Base-by-base conservation (phyloP, 805 yeast species). In the Candida succiphila region DNA sequence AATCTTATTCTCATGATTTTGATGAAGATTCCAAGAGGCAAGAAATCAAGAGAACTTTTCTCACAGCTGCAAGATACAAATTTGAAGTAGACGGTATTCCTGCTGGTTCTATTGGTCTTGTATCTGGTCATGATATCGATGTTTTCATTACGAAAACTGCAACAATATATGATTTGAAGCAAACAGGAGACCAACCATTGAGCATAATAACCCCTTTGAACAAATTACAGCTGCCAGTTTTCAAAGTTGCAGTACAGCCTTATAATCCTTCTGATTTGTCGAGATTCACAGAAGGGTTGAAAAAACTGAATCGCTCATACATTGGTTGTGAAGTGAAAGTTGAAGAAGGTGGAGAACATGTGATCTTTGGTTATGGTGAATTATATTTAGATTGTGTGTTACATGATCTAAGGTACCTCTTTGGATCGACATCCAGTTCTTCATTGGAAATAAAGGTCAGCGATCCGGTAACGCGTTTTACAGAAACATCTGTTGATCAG, bases 261-360 rank as follows among this genome's bases (percentile, higher is more conserved):
- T 64, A 69, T 13, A 65, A 70, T 19, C 95, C 96, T 0, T 68
- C 83, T 0, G 94, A 88, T 36, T 57, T 83, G 14, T 89, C 94
- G 0, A 69, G 69, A 38, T 60, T 92, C 43, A 60, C 78, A 12
- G 76, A 72, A n/a, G 88, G 86, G 0, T 58, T 92, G 31, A 65
- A 80, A 37, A 70, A 65, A 36, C 58, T 83, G 20, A 69, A 69
- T 44, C 72, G 69, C 42, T 61, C 78, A 1, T 88, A 84, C 48
- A 67, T 80, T 8, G 79, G 87, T 4, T 64, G 76, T 25, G 67
- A 67, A 16, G 61, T 83, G n/a, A 74, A 69, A 41, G 85, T 81
- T 1, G 95, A 86, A 51, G 94, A 84, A 43, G 80, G 88, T 33
- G 96, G 96, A 2, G 96, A 87, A 45, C 85, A 81, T 50, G 75